Evolutionary conservation across 2,329 filamentous ascomycete species (phyloP), one percentile per base, ranked within the genome.

Genomic region (Botrytis fabae): DNA sequence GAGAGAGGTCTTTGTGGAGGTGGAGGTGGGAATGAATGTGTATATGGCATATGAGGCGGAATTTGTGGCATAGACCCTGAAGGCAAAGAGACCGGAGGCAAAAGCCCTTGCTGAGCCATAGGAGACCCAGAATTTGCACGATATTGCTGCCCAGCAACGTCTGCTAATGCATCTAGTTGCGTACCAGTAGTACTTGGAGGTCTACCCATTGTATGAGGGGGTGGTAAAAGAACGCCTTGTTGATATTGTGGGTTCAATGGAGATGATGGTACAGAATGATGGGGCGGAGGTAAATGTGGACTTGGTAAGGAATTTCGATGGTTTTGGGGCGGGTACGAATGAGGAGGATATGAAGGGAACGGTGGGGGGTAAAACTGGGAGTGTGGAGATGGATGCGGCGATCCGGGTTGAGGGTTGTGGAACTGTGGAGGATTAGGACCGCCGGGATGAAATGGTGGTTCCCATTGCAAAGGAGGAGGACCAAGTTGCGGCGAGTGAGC

Each of bases 61-160:
- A 60, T 44, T 40, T 63, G 69, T 35, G 68, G 28, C 68, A 70
- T 61, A 42, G 68, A 46, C 59, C 54, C 68, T 61, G 25, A 54
- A 46, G 68, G 68, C 22, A 70, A 22, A n/a, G 66, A 69, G 25
- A 69, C 66, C 22, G 66, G 66, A 46, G 66, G 66, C 48, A 75
- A 46, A 20, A 65, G 73, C 25, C 75, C 75, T 73, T 79, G 80
- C 35, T 78, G 78, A 57, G 76, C 73, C 66, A 76, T 74, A 28
- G 78, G 78, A 62, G 80, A 78, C 61, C 75, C 74, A 59, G 79
- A 76, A 68, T 73, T 64, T 57, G 78, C 74, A 65, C 80, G 79
- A 71, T 79, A 79, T 69, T 81, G 80, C 72, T 80, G 79, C 4
- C 79, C 79, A 40, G 80, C 78, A 51, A 77, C 70, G 74, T 81